Evolutionary conservation across 2,329 filamentous ascomycete genomes (phyloP).

Genomic region (Chaetomiaceae sp.): DNA sequence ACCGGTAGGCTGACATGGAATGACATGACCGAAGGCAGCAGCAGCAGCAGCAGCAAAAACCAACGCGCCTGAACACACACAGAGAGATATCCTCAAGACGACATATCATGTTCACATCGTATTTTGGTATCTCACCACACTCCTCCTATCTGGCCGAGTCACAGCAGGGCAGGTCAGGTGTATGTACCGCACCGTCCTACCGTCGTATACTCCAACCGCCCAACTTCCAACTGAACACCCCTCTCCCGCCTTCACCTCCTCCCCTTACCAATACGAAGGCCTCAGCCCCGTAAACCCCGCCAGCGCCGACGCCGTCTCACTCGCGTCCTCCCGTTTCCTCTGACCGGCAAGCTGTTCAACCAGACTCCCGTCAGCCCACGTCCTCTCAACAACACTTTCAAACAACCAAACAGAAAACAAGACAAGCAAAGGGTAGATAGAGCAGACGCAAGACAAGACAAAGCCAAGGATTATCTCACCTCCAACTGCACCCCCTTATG

Average conservation of each 20-base stretch:
- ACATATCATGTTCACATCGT: background rate
- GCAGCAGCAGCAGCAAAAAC: background rate
- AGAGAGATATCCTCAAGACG: background rate
- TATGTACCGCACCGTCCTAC: background rate
- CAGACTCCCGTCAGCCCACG: background rate
- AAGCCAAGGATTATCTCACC: slow-evolving; percentile 48
- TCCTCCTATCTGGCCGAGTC: too few relatives aligned
- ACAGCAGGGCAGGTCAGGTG: too few relatives aligned
- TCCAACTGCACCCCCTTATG: slow-evolving; percentile 92
- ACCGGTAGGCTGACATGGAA: too few relatives aligned
- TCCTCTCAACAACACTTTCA: background rate
- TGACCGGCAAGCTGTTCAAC: slow-evolving; percentile 58
- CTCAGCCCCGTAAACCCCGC: slow-evolving; percentile 35
- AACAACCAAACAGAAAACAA: background rate
- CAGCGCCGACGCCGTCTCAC: slow-evolving; percentile 42
- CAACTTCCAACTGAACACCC: background rate
- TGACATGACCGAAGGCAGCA: too few relatives aligned
- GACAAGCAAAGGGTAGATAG: slow-evolving; percentile 15
- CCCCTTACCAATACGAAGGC: slow-evolving; percentile 30
- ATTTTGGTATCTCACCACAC: slow-evolving; percentile 11
- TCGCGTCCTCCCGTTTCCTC: slow-evolving; percentile 62
- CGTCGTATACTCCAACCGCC: background rate
- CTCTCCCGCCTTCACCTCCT: background rate
- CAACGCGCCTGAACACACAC: background rate
- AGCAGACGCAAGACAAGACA: too few relatives aligned